Evolutionary conservation across 1,139 yeast species (phyloP).

Genomic region (Magnusiomyces suaveolens): DNA sequence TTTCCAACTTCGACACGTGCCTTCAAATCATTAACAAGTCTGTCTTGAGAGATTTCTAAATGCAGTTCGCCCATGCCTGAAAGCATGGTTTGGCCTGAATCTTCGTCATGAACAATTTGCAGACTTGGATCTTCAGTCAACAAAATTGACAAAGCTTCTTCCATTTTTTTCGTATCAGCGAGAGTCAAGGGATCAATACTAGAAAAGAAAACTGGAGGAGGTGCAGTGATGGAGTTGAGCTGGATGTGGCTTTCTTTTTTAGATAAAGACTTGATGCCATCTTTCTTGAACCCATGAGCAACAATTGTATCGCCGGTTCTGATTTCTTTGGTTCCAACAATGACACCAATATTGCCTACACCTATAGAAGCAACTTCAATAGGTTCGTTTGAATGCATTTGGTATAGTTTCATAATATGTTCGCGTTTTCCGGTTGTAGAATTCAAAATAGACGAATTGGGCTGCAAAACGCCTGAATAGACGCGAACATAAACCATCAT

Average conservation of each 20-base stretch:
- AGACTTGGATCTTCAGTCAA: conserved; percentile 80
- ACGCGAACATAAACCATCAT: conserved; percentile 79
- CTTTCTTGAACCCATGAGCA: conserved; percentile 42
- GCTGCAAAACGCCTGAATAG: conserved; percentile 64
- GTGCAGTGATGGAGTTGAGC: conserved; percentile 69
- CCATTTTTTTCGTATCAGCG: conserved; percentile 66
- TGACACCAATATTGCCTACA: conserved; percentile 86
- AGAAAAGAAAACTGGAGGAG: conserved; percentile 89
- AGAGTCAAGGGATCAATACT: conserved; percentile 75
- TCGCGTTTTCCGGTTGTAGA: conserved; percentile 61
- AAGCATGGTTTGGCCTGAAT: conserved; percentile 74
- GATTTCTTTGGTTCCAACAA: conserved; percentile 65
- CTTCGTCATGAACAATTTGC: conserved; percentile 61
- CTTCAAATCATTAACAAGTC: conserved; percentile 68
- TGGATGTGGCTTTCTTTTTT: conserved; percentile 36
- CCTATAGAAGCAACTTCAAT: conserved; percentile 53
- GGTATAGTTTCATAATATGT: conserved; percentile 54
- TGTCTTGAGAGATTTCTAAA: conserved; percentile 73
- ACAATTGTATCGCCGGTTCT: conserved; percentile 87
- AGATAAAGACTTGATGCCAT: conserved; percentile 34
- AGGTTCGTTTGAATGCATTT: conserved; percentile 86
- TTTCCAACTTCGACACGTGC: conserved; percentile 74
- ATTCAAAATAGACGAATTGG: conserved; percentile 55
- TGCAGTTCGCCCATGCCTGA: conserved; percentile 97
- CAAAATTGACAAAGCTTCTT: conserved; percentile 53